Evolutionary conservation across 23 red algal species (phyloP), one percentile per base, ranked within the genome.

Genomic region (Pyropia yezoensis): DNA sequence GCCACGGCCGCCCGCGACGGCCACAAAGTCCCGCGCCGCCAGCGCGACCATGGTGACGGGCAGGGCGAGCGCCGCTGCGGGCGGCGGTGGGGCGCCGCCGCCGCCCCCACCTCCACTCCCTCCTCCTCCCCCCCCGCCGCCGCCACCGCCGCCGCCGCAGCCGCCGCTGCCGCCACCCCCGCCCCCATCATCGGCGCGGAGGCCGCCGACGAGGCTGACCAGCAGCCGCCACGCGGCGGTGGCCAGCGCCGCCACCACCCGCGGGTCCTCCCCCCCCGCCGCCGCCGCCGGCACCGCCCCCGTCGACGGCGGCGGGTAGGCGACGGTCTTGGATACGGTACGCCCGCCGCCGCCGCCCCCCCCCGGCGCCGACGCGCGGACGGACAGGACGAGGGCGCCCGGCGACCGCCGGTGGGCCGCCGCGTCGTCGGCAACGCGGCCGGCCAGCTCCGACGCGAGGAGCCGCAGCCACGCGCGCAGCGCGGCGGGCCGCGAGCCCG

Each of bases 401-500:
- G 63, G 33, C 63, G 21, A 5, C 20, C 86, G 68, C 12, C 64
- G 62, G 51, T 82, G 33, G 16, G 51, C 45, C 25, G 70, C 67
- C 57, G 33, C 54, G 33, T 90, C 75, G 15, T 52, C 52, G 47
- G 55, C 63, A 13, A 90, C 50, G 14, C 86, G 66, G 19, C 73
- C 70, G 18, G 56, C 71, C 23, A 90, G 65, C 47, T 90, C 86
- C 17, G 78, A 70, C 1, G 76, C 69, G 26, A 90, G 50, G 24
- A 90, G 54, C 13, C 55, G 66, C n/a, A 90, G 70, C 86, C 86
- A 90, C 52, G 50, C 50, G 18, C 59, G 7, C 19, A 66, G 65
- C 27, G 68, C 86, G 27, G 49, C 56, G 14, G 65, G 57, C 14
- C 30, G 39, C 15, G 66, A 14, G 23, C 49, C 50, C 5, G 65